These are phyloP conservation scores for Austropuccinia psidii DNA, from an alignment of 1,284 basidiomycete species.

Conservation along the genomic window DNA sequence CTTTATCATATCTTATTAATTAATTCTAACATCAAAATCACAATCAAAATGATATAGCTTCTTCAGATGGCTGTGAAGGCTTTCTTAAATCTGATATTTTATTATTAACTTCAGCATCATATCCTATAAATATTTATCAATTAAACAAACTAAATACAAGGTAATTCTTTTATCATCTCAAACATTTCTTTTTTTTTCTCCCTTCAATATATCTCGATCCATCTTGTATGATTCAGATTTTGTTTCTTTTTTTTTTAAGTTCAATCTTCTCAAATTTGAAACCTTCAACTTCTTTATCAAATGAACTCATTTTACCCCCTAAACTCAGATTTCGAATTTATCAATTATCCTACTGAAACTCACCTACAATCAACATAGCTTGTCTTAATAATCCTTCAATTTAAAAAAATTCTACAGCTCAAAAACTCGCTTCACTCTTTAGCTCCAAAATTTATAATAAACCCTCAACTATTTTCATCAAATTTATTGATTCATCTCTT, in stretches of 20 bases:
- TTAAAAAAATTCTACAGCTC: background rate
- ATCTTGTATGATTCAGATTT: background rate
- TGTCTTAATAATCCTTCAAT: background rate
- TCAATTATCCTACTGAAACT: background rate
- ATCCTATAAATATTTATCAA: background rate
- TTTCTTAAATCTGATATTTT: background rate
- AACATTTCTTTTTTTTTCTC: no score
- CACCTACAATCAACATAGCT: background rate
- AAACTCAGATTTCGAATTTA: background rate
- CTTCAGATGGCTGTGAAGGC: background rate
- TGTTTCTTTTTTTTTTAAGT: background rate
- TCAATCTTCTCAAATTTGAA: background rate
- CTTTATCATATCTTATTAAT: background rate
- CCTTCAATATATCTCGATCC: background rate
- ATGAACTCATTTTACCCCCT: background rate
- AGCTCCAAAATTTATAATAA: background rate
- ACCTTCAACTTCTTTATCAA: constrained; percentile 8
- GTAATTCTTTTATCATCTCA: background rate
- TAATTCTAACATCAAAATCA: background rate
- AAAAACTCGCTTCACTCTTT: constrained; percentile 10
- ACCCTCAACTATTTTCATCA: background rate
- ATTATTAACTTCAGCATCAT: background rate
- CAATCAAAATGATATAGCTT: background rate
- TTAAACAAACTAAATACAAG: background rate
- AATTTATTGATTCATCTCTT: background rate